Conservation (phyloP, 192 early-diverging fungal genomes). For the Coemansia sp. region DNA sequence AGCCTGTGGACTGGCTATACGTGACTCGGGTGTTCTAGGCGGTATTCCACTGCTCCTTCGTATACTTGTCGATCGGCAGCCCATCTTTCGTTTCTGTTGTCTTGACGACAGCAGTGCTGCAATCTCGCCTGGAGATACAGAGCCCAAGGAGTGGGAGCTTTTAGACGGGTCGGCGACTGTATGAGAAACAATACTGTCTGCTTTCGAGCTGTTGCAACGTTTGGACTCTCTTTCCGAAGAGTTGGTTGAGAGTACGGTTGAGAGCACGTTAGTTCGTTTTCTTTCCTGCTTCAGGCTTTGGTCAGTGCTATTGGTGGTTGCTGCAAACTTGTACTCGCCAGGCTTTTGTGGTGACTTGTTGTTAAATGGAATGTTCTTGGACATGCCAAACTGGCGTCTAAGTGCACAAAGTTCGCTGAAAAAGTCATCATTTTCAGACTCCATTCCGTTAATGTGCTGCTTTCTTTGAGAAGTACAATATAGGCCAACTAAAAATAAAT, state of each 20-base stretch:
- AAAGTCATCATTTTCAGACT: conserved; percentile 47
- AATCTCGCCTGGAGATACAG: conserved; percentile 33
- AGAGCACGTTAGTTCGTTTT: too few relatives aligned
- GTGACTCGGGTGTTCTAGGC: conserved; percentile 31
- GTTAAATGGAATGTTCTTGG: background rate
- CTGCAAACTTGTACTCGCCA: background rate
- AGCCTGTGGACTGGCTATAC: conserved; percentile 21
- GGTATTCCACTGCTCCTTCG: conserved; percentile 25
- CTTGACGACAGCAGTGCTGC: conserved; percentile 37
- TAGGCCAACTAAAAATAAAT: background rate
- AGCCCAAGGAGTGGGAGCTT: background rate
- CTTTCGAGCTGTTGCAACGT: background rate
- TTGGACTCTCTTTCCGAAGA: background rate
- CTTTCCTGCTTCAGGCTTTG: conserved; percentile 3
- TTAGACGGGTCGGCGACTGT: background rate
- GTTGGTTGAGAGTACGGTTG: background rate
- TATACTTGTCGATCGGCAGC: background rate
- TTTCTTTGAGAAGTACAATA: too few relatives aligned
- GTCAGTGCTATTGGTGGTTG: background rate
- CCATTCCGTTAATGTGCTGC: conserved; percentile 7
- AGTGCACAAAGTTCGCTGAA: conserved; percentile 40
- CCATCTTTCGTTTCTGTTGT: conserved; percentile 2
- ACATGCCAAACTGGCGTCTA: conserved; percentile 33
- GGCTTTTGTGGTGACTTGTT: background rate
- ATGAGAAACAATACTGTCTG: background rate